Evolutionary conservation across 2,329 filamentous ascomycete genomes (phyloP).

Genomic region (Cordyceps cateniannulata): DNA sequence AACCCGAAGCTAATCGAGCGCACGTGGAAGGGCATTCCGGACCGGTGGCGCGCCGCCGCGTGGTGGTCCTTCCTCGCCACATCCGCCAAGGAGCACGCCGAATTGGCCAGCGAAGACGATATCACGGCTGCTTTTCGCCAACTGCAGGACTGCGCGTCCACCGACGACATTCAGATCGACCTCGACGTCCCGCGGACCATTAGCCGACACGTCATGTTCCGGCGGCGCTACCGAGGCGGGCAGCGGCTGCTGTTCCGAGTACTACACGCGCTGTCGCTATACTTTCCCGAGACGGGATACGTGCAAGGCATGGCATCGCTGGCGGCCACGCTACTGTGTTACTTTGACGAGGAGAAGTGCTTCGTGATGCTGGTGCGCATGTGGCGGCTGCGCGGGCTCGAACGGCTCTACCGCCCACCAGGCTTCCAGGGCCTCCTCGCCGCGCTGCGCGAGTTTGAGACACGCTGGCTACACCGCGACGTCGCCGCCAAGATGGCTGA

Average conservation of each 20-base stretch:
- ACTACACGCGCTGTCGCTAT: slow-evolving; percentile 83
- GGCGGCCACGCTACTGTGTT: slow-evolving; percentile 86
- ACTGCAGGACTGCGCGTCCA: slow-evolving; percentile 66
- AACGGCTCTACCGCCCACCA: slow-evolving; percentile 66
- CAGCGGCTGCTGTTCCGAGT: slow-evolving; percentile 90
- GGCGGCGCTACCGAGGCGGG: slow-evolving; percentile 81
- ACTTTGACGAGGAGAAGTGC: slow-evolving; percentile 89
- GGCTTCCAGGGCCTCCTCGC: slow-evolving; percentile 85
- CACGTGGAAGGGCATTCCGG: slow-evolving; percentile 97
- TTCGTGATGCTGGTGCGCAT: slow-evolving; percentile 97
- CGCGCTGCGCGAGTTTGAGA: slow-evolving; percentile 78
- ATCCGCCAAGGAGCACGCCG: slow-evolving; percentile 59
- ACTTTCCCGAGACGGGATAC: slow-evolving; percentile 87
- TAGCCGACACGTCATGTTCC: slow-evolving; percentile 95
- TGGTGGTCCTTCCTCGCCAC: slow-evolving; percentile 89
- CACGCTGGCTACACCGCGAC: slow-evolving; percentile 74
- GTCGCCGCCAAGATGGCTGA: slow-evolving; percentile 73
- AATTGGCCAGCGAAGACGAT: slow-evolving; percentile 58
- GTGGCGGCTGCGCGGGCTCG: slow-evolving; percentile 83
- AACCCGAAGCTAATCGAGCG: slow-evolving; percentile 82
- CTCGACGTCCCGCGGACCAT: slow-evolving; percentile 94
- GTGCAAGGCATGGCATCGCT: slow-evolving; percentile 97
- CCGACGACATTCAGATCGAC: slow-evolving; percentile 95
- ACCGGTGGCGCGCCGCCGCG: slow-evolving; percentile 85
- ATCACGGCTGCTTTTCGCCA: slow-evolving; percentile 67